These are phyloP conservation scores for Exsudoporus floridanus DNA, from an alignment of 1,284 basidiomycete species.

Conservation along the genomic window DNA sequence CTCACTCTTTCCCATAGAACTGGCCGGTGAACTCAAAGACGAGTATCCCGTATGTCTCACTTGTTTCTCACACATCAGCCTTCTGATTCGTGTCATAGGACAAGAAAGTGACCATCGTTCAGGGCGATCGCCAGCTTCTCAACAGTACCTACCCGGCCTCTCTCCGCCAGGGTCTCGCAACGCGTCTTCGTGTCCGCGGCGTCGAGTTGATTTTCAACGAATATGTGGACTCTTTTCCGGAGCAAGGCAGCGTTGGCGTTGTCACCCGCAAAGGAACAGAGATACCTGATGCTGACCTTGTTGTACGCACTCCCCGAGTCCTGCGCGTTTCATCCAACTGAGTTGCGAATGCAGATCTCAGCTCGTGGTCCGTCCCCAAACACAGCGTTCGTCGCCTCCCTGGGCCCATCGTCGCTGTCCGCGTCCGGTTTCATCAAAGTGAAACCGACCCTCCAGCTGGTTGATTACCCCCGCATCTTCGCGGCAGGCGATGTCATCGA, in stretches of 20 bases:
- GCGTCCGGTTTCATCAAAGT: constrained; percentile 47
- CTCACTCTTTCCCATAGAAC: constrained; percentile 39
- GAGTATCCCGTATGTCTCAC: constrained; percentile 43
- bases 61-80: constrained; percentile 1
- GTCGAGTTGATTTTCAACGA: constrained; percentile 57
- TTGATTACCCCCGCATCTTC: constrained; percentile 49
- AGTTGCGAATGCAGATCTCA: constrained; percentile 40
- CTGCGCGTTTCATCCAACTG: neutral
- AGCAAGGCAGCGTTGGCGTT: constrained; percentile 39
- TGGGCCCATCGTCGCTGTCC: constrained; percentile 45
- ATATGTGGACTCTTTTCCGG: constrained; percentile 46
- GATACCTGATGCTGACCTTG: constrained; percentile 52
- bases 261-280: constrained; percentile 53
- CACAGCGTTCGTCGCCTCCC: constrained; percentile 47
- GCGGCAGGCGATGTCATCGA: constrained; percentile 61
- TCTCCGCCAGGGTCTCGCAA: constrained; percentile 50
- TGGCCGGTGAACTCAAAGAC: constrained; percentile 59
- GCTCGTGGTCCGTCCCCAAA: constrained; percentile 52
- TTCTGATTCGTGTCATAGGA: constrained; percentile 35
- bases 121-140: constrained; percentile 50
- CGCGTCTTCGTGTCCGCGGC: constrained; percentile 42
- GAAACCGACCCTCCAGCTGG: constrained; percentile 51
- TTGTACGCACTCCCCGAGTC: constrained; percentile 42
- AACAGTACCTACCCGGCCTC: constrained; percentile 58
- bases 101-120: constrained; percentile 65